phyloP scores from a whole-genome alignment of 768 basidiomycete genomes.

The Naganishia vishniacii region DNA sequence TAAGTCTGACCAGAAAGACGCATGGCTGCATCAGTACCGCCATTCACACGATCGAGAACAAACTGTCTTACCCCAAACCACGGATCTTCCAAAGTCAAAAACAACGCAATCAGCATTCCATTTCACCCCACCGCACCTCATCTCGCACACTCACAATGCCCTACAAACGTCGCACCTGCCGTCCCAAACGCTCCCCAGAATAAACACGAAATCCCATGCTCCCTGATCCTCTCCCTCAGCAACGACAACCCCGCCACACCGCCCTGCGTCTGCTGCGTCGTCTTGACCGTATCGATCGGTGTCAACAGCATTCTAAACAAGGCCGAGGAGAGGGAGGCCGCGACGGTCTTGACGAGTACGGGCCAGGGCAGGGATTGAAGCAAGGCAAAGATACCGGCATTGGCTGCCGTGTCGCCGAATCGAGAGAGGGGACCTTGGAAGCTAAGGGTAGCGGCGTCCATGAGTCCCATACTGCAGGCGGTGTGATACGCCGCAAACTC shows the following conservation, averaged over 20 bases:
- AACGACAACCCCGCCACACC: slow-evolving; percentile 59
- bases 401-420: slow-evolving; percentile 93
- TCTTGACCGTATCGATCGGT: slow-evolving; percentile 90
- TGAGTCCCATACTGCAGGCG: too few species aligned
- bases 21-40: background rate
- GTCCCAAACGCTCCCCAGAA: slow-evolving; percentile 92
- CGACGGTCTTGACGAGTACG: slow-evolving; percentile 72
- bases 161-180: slow-evolving; percentile 87
- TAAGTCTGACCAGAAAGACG: slow-evolving; percentile 51
- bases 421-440: slow-evolving; percentile 53
- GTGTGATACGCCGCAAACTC: slow-evolving; percentile 55
- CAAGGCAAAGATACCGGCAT: slow-evolving; percentile 82
- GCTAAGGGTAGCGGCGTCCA: too few species aligned
- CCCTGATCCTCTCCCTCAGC: slow-evolving; percentile 62
- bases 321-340: slow-evolving; percentile 73
- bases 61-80: slow-evolving; percentile 47
- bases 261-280: slow-evolving; percentile 89
- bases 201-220: slow-evolving; percentile 67
- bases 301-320: slow-evolving; percentile 84
- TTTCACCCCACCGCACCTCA: background rate
- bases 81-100: slow-evolving; percentile 38
- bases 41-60: slow-evolving; percentile 49
- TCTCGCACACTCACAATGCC: slow-evolving; percentile 55
- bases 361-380: slow-evolving; percentile 62
- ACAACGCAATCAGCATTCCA: slow-evolving; percentile 18